phyloP scores from a whole-genome alignment of 129 eudicot species.

The Apium graveolens region DNA sequence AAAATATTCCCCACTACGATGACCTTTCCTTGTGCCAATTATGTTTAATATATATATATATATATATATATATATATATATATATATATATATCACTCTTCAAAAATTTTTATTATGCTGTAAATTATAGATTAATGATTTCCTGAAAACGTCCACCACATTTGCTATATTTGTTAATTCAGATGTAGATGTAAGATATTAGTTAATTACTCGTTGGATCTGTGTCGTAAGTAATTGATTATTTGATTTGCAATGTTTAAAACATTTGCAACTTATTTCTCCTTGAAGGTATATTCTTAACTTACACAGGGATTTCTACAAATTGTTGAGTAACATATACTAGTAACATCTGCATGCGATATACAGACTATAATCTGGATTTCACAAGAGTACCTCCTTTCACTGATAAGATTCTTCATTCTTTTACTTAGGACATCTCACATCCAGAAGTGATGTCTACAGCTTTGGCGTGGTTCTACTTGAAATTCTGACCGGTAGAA shows the following conservation, averaged over 20 bases:
- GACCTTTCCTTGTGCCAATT: neutral
- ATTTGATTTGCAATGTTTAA: neutral
- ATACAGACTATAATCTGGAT: neutral
- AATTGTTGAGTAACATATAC: neutral
- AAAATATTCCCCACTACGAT: neutral
- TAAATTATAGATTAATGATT: neutral
- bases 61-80: no score
- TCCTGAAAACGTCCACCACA: neutral
- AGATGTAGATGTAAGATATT: neutral
- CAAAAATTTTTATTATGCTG: neutral
- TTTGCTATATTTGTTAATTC: neutral
- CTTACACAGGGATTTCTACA: neutral
- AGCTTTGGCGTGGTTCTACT: conserved; percentile 65
- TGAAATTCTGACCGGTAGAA: conserved; percentile 52
- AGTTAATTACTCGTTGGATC: neutral
- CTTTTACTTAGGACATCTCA: conserved; percentile 41
- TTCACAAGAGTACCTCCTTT: neutral
- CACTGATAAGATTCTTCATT: neutral
- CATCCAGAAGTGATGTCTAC: conserved; percentile 58
- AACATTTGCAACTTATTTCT: neutral
- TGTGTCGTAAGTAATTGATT: neutral
- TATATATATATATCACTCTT: neutral
- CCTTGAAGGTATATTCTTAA: neutral
- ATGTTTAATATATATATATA: neutral
- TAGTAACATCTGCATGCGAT: neutral